Conservation (phyloP, 495 filamentous ascomycete species). For the Penicillium crystallinum region DNA sequence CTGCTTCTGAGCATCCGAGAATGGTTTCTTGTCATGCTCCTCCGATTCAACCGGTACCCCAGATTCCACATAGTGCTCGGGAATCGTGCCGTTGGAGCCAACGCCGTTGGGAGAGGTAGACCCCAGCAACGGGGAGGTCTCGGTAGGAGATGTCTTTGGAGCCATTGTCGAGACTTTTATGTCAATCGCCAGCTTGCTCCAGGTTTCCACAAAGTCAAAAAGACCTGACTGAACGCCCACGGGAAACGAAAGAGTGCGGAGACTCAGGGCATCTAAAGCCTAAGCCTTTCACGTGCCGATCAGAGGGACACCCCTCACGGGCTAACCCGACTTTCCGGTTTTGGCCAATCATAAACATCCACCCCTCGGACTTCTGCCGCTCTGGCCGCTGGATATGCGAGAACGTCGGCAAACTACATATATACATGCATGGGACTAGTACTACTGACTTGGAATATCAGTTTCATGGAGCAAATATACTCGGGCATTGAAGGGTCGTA, state of each 20-base stretch:
- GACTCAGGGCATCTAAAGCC: background rate
- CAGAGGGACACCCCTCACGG: slow-evolving; percentile 5
- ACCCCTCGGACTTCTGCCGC: background rate
- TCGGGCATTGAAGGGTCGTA: slow-evolving; percentile 14
- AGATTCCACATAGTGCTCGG: slow-evolving; percentile 19
- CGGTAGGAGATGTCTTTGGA: slow-evolving; percentile 23
- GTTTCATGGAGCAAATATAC: background rate
- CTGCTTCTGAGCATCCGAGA: slow-evolving; percentile 25
- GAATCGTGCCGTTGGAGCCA: slow-evolving; percentile 26
- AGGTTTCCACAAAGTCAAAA: slow-evolving; percentile 2
- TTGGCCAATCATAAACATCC: background rate
- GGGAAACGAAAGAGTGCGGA: background rate
- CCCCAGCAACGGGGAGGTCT: slow-evolving; percentile 42
- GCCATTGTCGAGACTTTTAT: slow-evolving; percentile 19
- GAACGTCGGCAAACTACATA: background rate
- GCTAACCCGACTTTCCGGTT: slow-evolving; percentile 1
- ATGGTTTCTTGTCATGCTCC: slow-evolving; percentile 24
- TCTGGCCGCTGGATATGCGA: background rate
- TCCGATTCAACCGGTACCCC: slow-evolving; percentile 6
- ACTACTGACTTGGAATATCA: background rate
- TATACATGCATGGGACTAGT: background rate
- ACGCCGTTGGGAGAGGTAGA: slow-evolving; percentile 18
- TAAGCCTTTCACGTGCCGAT: slow-evolving; percentile 17
- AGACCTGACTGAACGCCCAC: background rate
- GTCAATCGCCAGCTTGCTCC: background rate